A percentile compares a stretch with the other conserved stretches of the same genome.
Conservation (phyloP, 208 protist species). For the Crithidia bombi region DNA sequence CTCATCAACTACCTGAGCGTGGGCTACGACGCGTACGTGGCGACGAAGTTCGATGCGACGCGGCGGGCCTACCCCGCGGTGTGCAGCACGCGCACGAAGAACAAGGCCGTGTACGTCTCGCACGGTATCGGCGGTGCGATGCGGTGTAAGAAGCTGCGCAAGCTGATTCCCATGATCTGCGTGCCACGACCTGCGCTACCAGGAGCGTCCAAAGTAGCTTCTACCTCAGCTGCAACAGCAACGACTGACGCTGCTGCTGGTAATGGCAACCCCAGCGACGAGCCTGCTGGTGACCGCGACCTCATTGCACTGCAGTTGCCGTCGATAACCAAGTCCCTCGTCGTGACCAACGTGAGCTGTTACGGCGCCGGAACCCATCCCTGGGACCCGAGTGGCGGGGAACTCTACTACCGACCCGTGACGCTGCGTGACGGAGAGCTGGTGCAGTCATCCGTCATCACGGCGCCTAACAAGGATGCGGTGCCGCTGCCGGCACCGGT, state of each 20-base stretch:
- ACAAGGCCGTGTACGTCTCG: slow-evolving; percentile 79
- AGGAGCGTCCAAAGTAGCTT: background rate
- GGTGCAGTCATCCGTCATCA: background rate
- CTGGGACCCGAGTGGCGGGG: slow-evolving; percentile 45
- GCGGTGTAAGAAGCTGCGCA: slow-evolving; percentile 47
- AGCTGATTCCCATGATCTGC: slow-evolving; percentile 62
- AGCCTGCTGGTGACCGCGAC: slow-evolving; percentile 4
- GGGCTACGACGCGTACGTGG: slow-evolving; percentile 83
- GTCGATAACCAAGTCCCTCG: slow-evolving; percentile 56
- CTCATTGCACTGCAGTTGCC: slow-evolving; percentile 65
- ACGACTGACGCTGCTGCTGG: background rate
- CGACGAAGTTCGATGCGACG: slow-evolving; percentile 59
- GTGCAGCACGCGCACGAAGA: slow-evolving; percentile 66
- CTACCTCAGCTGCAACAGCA: background rate
- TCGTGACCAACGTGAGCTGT: slow-evolving; percentile 79
- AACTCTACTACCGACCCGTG: slow-evolving; percentile 50
- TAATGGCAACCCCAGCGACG: background rate
- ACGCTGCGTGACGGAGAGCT: slow-evolving; percentile 29
- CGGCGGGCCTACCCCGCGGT: slow-evolving; percentile 54
- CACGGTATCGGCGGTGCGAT: slow-evolving; percentile 53
- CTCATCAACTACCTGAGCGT: slow-evolving; percentile 88
- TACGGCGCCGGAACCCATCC: slow-evolving; percentile 75
- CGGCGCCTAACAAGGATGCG: background rate
- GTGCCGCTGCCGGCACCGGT: background rate
- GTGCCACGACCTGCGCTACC: slow-evolving; percentile 39